Conservation (phyloP, 2,329 filamentous ascomycete genomes). For the Botrytis medusae region DNA sequence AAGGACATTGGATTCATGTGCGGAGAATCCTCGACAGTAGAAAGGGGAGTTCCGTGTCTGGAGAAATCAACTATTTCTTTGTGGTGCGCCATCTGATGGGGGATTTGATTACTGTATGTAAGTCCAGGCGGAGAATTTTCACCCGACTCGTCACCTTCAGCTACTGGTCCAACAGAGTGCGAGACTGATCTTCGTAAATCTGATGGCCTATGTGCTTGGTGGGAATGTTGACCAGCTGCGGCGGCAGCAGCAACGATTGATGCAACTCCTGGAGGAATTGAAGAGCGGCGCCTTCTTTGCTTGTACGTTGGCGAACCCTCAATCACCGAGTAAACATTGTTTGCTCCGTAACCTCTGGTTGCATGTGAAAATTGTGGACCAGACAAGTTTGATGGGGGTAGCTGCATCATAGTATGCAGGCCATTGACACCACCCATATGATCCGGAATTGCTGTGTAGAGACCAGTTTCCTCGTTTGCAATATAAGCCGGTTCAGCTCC, state of each 20-base stretch:
- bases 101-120: conserved; percentile 67
- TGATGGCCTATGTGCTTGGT: conserved; percentile 73
- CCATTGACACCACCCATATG: conserved; percentile 69
- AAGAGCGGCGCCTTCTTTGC: conserved; percentile 90
- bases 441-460: conserved; percentile 94
- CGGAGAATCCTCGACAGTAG: conserved; percentile 79
- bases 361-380: conserved; percentile 77
- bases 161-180: conserved; percentile 76
- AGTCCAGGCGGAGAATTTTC: conserved; percentile 78
- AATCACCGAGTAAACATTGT: conserved; percentile 91
- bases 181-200: conserved; percentile 91
- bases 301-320: conserved; percentile 99
- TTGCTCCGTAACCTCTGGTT: conserved; percentile 62
- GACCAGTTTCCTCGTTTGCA: conserved; percentile 92
- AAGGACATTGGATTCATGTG: conserved; percentile 68
- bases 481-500: conserved; percentile 93
- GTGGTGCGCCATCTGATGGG: conserved; percentile 67
- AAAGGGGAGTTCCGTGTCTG: conserved; percentile 85
- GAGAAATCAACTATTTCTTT: conserved; percentile 82
- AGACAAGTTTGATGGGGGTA: conserved; percentile 81
- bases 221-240: conserved; percentile 47
- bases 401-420: conserved; percentile 86
- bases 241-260: conserved; percentile 65
- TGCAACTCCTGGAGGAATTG: conserved; percentile 77
- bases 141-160: conserved; percentile 75